A percentile compares a stretch with the other conserved stretches of the same genome.
Evolutionary conservation across 176 grass and related monocot genomes (phyloP).

Genomic region (Hordeum vulgare): MorexV3_pseudomolecules_assembly NC_058518.1:267793389-267793888

Average conservation of each 20-base stretch:
- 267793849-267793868: neutral
- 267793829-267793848: neutral
- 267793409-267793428: no score
- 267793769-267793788: constrained; percentile 28
- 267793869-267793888: neutral
- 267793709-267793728: neutral
- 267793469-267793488: no score
- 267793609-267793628: no score
- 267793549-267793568: neutral
- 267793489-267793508: no score
- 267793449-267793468: no score
- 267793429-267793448: no score
- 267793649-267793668: neutral
- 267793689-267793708: constrained; percentile 13
- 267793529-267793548: neutral
- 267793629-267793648: neutral
- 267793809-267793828: neutral
- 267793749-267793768: constrained; percentile 46
- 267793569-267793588: no score
- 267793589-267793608: no score
- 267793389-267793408: no score
- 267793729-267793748: constrained; percentile 62
- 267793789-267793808: neutral
- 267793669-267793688: neutral
- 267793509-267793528: no score